Evolutionary conservation across 2,329 filamentous ascomycete species (phyloP).

Genomic region (Calonectria multiphialidica): DNA sequence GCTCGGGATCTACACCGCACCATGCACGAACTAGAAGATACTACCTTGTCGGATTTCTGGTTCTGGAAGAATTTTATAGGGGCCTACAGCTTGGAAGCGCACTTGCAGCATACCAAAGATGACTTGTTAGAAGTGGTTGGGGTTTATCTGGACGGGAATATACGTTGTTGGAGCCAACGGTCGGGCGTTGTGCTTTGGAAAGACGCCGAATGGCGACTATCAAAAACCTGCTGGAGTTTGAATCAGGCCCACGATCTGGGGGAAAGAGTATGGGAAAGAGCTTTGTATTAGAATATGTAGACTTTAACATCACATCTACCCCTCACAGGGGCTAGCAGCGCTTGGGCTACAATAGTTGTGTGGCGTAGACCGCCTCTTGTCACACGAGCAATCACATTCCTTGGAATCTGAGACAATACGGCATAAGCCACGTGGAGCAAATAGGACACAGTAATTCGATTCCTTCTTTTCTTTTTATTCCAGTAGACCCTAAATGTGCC

Average conservation of each 20-base stretch:
- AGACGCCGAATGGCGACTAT: neutral
- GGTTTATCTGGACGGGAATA: neutral
- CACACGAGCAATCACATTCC: too few relatives aligned
- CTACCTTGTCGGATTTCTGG: neutral
- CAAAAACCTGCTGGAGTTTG: neutral
- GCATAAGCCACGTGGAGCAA: too few relatives aligned
- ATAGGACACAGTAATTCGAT: too few relatives aligned
- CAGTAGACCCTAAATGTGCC: too few relatives aligned
- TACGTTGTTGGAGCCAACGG: neutral
- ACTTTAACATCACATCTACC: neutral
- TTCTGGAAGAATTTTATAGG: slow-evolving; percentile 12
- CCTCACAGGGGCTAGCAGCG: too few relatives aligned
- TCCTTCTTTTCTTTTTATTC: too few relatives aligned
- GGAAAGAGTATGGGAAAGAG: neutral
- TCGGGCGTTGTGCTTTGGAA: neutral
- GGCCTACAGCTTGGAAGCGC: slow-evolving; percentile 1
- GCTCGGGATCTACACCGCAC: neutral
- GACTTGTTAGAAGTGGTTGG: neutral
- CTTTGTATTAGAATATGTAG: neutral
- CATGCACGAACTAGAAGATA: neutral
- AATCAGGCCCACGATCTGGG: neutral
- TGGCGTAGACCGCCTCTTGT: too few relatives aligned
- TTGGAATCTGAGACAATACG: too few relatives aligned
- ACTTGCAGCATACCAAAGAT: neutral
- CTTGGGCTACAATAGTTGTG: too few relatives aligned